phyloP scores from a whole-genome alignment of 495 filamentous ascomycete genomes.

The Neurospora sublineolata region DNA sequence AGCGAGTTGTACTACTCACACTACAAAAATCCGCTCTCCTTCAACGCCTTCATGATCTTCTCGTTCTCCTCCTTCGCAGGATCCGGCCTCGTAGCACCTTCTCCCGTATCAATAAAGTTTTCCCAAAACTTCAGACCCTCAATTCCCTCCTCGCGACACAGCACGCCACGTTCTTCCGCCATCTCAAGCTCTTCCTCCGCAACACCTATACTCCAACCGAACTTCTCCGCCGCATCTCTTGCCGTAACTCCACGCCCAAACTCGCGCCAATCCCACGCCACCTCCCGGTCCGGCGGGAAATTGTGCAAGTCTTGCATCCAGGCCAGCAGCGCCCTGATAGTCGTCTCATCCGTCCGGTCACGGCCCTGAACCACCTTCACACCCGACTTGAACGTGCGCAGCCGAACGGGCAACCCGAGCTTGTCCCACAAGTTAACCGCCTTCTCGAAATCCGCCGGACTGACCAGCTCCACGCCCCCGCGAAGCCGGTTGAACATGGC shows the following conservation, averaged over 20 bases:
- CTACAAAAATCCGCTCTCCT: conserved; percentile 29
- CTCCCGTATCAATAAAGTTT: conserved; percentile 46
- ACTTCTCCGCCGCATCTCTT: conserved; percentile 76
- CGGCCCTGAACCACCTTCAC: conserved; percentile 82
- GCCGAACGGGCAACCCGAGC: conserved; percentile 71
- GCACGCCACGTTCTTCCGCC: conserved; percentile 76
- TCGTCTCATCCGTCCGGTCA: conserved; percentile 86
- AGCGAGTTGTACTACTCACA: neutral
- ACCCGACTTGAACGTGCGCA: conserved; percentile 83
- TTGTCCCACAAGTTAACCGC: conserved; percentile 83
- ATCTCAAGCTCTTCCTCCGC: conserved; percentile 92
- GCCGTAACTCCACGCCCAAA: conserved; percentile 83
- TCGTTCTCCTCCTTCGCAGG: conserved; percentile 13
- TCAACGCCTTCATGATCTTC: conserved; percentile 20
- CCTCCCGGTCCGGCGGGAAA: conserved; percentile 49
- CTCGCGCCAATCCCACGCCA: conserved; percentile 60
- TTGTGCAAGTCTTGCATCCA: conserved; percentile 69
- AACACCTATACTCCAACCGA: conserved; percentile 98
- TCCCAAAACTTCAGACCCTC: conserved; percentile 77
- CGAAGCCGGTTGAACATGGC: conserved; percentile 93
- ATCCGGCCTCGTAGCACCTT: conserved; percentile 18
- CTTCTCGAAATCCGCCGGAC: conserved; percentile 82
- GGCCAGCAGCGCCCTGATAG: conserved; percentile 57
- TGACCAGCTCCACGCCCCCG: conserved; percentile 88
- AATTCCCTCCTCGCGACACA: conserved; percentile 75